Conservation (phyloP, 2,329 filamentous ascomycete genomes). For the Huntiella savannae region DNA sequence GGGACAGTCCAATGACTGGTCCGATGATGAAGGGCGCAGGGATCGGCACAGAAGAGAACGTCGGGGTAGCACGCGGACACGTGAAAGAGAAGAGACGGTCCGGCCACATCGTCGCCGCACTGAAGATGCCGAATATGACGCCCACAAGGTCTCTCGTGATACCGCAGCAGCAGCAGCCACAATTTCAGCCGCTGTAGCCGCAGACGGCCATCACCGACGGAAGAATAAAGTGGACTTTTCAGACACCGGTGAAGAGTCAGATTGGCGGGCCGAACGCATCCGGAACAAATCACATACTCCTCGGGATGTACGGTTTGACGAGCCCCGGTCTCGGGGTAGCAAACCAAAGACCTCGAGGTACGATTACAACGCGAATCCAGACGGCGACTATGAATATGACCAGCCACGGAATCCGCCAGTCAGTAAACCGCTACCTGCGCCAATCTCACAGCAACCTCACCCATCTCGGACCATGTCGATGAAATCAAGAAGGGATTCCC, state of each 20-base stretch:
- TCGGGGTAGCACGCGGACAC: constrained; percentile 8
- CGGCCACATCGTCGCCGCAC: constrained; percentile 10
- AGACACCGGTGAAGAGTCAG: constrained; percentile 12
- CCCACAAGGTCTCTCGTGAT: neutral
- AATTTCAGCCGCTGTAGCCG: constrained; percentile 2
- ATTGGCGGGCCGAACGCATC: constrained; percentile 11
- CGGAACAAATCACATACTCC: constrained; percentile 9
- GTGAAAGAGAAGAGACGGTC: constrained; percentile 8
- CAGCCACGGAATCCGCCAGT: neutral
- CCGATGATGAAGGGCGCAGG: constrained; percentile 12
- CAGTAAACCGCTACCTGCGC: no score
- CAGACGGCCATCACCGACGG: neutral
- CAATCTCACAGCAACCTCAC: no score
- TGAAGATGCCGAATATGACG: neutral
- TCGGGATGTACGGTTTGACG: constrained; percentile 9
- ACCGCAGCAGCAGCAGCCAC: constrained; percentile 8
- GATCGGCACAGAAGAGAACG: constrained; percentile 10
- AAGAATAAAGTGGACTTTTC: neutral
- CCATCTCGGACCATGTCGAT: no score
- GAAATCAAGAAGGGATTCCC: no score
- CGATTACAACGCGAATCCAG: no score
- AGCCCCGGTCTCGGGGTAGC: no score
- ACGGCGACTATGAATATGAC: constrained; percentile 8
- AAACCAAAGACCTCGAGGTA: no score
- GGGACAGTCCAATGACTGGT: constrained; percentile 9